Base-by-base conservation (phyloP, 1,139 yeast species). In the Zhuliangozyma blackwelliae region DNA sequence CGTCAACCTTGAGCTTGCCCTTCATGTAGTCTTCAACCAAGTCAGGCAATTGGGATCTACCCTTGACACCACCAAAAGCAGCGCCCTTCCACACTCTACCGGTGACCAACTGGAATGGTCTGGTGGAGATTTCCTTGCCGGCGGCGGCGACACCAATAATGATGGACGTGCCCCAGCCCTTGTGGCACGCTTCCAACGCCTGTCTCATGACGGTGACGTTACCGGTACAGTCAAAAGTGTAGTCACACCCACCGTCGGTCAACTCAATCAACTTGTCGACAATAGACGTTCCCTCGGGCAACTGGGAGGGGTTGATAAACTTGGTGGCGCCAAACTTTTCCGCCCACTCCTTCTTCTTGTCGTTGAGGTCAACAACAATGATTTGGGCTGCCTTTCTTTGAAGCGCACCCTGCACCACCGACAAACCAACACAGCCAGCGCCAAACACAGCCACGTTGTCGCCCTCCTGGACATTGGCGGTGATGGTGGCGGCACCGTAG, bases 81-180 rank as follows among this genome's bases (percentile, higher is more conserved):
- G 96, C 88, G 52, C 98, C 98, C 64, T 79, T 86, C 97, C 98
- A 92, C 37, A 86, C 95, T 68, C 98, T 82, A 53, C 98, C 98
- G 32, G 98, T 92, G 49, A 94, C 97, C 63, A 92, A 79, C 72
- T 92, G 97, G 88, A 92, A 92, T 44, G 98, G 98, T 68, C 97
- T 82, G 38, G 97, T 92, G 38, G 95, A 68, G 49, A 94, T 90
- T 67, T 92, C 97, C 65, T 89, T 77, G 51, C 98, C 98, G 34
- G 97, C 96, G 50, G 96, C 96, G 33, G 98, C 98, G 51, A 94
- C 98, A 59, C 98, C 98, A 59, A 92, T 92, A 55, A 92, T 73
- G 52, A 92, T 75, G 21, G 96, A 88, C 55, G 82, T 79, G 64
- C 98, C 98, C 97, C 98, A 94, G 48, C 98, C 98, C 70, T 90